Conservation (phyloP, 2,329 filamentous ascomycete species). For the Ilyonectria mors-panacis region DNA sequence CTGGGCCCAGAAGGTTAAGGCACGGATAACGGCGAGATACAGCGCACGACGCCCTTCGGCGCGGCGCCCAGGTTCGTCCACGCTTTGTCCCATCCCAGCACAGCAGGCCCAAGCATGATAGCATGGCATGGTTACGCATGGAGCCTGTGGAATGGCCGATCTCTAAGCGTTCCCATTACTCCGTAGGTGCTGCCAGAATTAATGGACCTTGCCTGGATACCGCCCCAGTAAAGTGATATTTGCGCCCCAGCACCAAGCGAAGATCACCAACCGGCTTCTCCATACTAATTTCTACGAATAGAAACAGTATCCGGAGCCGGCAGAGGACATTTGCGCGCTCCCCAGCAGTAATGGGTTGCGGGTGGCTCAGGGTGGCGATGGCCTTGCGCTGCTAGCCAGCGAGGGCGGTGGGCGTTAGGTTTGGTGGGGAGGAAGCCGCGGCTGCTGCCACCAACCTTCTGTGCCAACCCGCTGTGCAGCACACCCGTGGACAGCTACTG, state of each 20-base stretch:
- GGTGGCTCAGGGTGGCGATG: background rate
- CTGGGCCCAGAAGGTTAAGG: constrained; percentile 22
- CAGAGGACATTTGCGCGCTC: background rate
- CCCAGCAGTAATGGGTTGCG: background rate
- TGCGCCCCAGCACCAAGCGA: background rate
- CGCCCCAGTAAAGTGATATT: background rate
- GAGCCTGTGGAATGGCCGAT: constrained; percentile 11
- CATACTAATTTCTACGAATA: constrained; percentile 23
- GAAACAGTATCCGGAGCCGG: constrained; percentile 4
- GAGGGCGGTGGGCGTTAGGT: constrained; percentile 4
- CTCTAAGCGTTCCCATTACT: background rate
- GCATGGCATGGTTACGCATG: constrained; percentile 13
- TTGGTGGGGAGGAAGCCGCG: constrained; percentile 4
- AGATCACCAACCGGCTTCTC: background rate
- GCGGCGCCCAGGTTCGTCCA: constrained; percentile 9
- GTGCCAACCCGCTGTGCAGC: background rate
- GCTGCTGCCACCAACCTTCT: constrained; percentile 7
- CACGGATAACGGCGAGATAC: constrained; percentile 21
- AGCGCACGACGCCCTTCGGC: constrained; percentile 4
- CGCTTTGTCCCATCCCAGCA: background rate
- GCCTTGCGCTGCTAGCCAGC: background rate
- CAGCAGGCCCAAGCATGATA: background rate
- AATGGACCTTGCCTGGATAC: background rate
- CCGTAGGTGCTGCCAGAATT: background rate
- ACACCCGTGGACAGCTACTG: constrained; percentile 13